Evolutionary conservation across 768 basidiomycete genomes (phyloP).

Genomic region (Coprinellus micaceus): DNA sequence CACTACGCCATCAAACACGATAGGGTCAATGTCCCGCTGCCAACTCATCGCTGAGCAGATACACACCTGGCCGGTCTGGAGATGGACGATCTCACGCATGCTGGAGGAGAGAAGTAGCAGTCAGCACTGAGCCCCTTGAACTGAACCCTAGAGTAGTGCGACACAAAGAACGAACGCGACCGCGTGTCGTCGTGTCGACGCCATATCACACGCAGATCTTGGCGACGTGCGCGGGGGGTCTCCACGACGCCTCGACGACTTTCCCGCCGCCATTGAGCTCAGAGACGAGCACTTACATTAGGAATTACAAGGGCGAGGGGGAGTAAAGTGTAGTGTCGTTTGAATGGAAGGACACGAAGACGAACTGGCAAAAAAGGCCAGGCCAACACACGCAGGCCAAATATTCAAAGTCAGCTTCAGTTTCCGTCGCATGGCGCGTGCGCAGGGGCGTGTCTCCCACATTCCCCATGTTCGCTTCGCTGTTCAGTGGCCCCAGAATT

Average conservation of each 20-base stretch:
- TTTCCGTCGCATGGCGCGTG: conserved; percentile 38
- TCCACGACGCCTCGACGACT: conserved; percentile 15
- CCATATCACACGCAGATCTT: no score
- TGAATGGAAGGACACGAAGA: conserved; percentile 44
- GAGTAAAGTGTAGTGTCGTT: conserved; percentile 36
- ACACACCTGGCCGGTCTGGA: conserved; percentile 96
- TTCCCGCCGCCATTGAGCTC: conserved; percentile 11
- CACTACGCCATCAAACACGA: conserved; percentile 50
- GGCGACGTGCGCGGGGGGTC: no score
- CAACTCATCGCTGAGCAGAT: conserved; percentile 19
- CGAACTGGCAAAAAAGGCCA: conserved; percentile 39
- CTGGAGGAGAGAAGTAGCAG: conserved; percentile 39
- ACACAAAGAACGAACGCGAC: conserved; percentile 27
- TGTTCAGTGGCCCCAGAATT: no score
- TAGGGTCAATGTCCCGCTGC: conserved; percentile 12
- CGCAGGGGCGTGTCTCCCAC: conserved; percentile 12
- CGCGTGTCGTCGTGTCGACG: conserved; percentile 26
- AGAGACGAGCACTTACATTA: conserved; percentile 36
- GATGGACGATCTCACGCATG: conserved; percentile 99
- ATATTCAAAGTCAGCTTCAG: conserved; percentile 43
- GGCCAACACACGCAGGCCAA: conserved; percentile 35
- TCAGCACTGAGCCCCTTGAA: conserved; percentile 13
- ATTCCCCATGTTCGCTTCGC: no score
- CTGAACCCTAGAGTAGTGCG: conserved; percentile 42
- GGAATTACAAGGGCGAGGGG: conserved; percentile 30